Base-by-base conservation (phyloP, 768 basidiomycete species). In the Cystofilobasidium bisporidii region DNA sequence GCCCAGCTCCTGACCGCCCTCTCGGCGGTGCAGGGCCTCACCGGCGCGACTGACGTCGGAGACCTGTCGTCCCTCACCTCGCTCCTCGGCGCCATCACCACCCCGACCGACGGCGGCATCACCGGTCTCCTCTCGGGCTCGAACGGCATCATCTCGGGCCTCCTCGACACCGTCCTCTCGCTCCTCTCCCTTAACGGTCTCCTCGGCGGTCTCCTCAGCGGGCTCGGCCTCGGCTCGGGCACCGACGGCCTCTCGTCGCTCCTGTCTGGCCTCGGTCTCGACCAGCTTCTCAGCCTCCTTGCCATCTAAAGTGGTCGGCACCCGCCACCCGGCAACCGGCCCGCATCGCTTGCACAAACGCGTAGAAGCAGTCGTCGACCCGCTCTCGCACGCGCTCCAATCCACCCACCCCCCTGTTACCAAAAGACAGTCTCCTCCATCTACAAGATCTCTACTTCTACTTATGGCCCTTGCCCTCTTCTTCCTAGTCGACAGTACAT, bases 141-240 rank as follows among this genome's bases (percentile, higher is more conserved):
- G 5, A 56, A 56, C 28, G 30, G 30, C 30, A 28, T 56, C 53
- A 2, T 56, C 28, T 9, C 10, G 8, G 53, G 53, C 20, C 53
- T 56, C 30, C 26, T 32, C 53, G 32, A 32, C 53, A 3, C 30
- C 18, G 28, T 56, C 53, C 2, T 17, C 30, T 11, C 15, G 15
- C 53, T 56, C 53, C 53, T 56, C 53, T 28, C 28, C 2, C 28
- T 18, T 30, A 56, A 56, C 53, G 53, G 53, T 8, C 53, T 56
- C 53, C 53, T 56, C 30, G 53, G 53, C 53, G 53, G 53, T 56
- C 53, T 56, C 28, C 53, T 56, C 53, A 30, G 53, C 30, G 53
- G 53, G 28, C 53, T 56, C 53, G 53, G 53, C 30, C 53, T 56
- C 53, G 2, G 4, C 3, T 1, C 6, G 3, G 53, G 53, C 12